These are phyloP conservation scores for Termitomyces sp. DNA, from an alignment of 768 basidiomycete species.

Conservation along the genomic window DNA sequence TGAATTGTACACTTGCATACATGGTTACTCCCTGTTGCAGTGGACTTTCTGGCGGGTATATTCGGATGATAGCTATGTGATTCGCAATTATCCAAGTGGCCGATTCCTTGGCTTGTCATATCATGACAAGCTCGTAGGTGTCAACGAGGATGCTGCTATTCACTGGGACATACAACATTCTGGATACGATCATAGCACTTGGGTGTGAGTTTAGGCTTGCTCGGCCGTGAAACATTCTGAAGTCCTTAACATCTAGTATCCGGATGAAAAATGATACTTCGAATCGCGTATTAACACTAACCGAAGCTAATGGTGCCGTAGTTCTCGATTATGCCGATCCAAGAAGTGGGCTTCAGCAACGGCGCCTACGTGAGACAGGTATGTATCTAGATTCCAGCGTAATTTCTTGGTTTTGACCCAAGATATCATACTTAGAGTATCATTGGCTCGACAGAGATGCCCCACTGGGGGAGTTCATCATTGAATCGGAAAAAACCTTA, in stretches of 20 bases:
- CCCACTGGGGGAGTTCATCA: neutral
- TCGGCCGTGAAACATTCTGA: neutral
- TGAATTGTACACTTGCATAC: neutral
- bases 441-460: neutral
- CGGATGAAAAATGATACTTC: neutral
- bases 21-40: neutral
- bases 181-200: conserved; percentile 3
- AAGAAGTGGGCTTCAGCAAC: neutral
- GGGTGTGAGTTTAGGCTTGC: neutral
- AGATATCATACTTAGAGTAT: neutral
- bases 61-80: conserved; percentile 4
- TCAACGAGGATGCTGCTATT: conserved; percentile 4
- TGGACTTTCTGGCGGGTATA: conserved; percentile 5
- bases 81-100: conserved; percentile 1
- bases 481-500: neutral
- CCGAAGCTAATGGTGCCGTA: neutral
- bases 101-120: conserved; percentile 2
- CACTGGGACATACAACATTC: conserved; percentile 6
- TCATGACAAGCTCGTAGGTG: conserved; percentile 1
- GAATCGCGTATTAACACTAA: neutral
- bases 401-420: neutral
- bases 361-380: conserved; percentile 3
- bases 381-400: neutral
- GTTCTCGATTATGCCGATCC: neutral
- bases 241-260: neutral